Evolutionary conservation across 495 filamentous ascomycete species (phyloP).

Genomic region (Extremus antarcticus): DNA sequence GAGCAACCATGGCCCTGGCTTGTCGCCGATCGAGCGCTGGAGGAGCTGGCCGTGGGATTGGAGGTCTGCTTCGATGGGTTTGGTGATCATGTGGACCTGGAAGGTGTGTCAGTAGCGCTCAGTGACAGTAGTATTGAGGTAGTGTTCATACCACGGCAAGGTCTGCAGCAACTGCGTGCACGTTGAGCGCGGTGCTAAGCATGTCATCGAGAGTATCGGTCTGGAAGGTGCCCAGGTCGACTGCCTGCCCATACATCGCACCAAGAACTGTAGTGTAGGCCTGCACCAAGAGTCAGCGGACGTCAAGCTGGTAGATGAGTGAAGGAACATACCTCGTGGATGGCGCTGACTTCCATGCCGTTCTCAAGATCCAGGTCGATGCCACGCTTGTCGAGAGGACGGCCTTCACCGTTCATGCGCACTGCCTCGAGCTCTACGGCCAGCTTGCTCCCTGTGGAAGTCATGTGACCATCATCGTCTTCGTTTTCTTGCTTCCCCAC

Average conservation of each 20-base stretch:
- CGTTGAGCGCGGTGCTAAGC: slow-evolving; percentile 23
- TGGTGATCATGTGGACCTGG: slow-evolving; percentile 27
- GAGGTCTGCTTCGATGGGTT: slow-evolving; percentile 33
- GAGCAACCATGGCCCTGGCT: slow-evolving; percentile 34
- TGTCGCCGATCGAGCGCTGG: slow-evolving; percentile 29
- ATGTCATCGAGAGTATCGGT: slow-evolving; percentile 11
- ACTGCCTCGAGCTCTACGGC: slow-evolving; percentile 7
- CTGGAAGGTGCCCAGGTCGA: slow-evolving; percentile 25
- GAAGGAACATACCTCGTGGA: not conserved
- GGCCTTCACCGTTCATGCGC: slow-evolving; percentile 3
- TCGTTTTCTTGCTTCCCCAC: not conserved
- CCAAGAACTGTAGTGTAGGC: slow-evolving; percentile 28
- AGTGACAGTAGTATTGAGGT: not conserved
- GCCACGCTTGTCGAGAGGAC: not conserved
- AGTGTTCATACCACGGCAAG: slow-evolving; percentile 19
- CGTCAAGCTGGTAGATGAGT: not conserved
- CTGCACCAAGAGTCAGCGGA: slow-evolving; percentile 1
- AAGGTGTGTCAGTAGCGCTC: not conserved
- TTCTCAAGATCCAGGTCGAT: slow-evolving; percentile 10
- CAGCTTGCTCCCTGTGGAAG: not conserved
- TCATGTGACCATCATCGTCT: not conserved
- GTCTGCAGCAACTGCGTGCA: slow-evolving; percentile 36
- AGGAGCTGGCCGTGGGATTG: slow-evolving; percentile 31
- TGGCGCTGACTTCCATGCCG: not conserved
- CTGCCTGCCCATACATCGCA: slow-evolving; percentile 31